phyloP scores from a whole-genome alignment of 805 yeast genomes.

The Starmerella stellata region DNA sequence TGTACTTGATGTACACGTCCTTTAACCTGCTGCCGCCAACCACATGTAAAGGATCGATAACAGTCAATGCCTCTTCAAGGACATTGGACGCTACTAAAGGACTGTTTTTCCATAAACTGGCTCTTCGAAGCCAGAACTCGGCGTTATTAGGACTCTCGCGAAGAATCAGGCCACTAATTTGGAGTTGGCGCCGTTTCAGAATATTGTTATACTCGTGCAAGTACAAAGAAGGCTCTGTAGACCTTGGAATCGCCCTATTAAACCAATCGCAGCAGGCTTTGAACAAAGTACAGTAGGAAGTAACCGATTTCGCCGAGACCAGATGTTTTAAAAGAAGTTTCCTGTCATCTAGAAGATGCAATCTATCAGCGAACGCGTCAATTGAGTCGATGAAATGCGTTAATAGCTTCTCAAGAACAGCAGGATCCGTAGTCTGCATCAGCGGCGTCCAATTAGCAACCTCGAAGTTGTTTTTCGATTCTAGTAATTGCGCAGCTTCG shows the following conservation, averaged over 20 bases:
- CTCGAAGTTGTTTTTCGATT: neutral
- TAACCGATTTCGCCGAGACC: neutral
- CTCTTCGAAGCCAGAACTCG: slow-evolving; percentile 51
- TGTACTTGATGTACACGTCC: slow-evolving; percentile 8
- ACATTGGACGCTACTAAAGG: slow-evolving; percentile 31
- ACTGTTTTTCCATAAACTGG: slow-evolving; percentile 27
- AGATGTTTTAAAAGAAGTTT: neutral
- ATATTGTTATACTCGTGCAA: slow-evolving; percentile 23
- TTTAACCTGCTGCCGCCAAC: slow-evolving; percentile 1
- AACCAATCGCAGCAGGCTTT: neutral
- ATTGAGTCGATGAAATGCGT: neutral
- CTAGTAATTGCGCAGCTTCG: neutral
- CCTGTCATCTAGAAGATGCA: neutral
- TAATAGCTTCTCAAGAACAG: neutral
- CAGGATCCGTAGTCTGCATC: neutral
- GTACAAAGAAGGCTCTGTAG: slow-evolving; percentile 25
- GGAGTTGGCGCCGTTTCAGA: slow-evolving; percentile 36
- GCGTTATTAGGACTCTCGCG: slow-evolving; percentile 45
- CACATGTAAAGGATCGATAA: slow-evolving; percentile 39
- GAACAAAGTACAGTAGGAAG: neutral
- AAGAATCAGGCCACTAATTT: slow-evolving; percentile 49
- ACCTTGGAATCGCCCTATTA: neutral
- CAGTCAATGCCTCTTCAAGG: slow-evolving; percentile 45
- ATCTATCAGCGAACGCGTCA: neutral
- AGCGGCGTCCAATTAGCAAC: neutral